Evolutionary conservation across 805 yeast genomes (phyloP).

Genomic region (Brettanomyces anomalus): DNA sequence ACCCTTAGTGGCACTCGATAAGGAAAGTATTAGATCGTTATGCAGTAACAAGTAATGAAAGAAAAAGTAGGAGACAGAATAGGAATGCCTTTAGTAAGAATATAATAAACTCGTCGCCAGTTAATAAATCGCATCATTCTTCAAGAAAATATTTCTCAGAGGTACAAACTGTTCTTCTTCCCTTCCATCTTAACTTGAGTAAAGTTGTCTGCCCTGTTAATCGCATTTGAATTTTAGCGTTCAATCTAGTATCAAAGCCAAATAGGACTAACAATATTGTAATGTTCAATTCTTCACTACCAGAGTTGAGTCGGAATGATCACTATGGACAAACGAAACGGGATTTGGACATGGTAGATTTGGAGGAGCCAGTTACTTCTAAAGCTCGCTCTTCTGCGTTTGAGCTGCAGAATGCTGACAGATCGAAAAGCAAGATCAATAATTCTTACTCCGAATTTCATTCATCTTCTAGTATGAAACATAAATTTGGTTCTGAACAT

Average conservation of each 20-base stretch:
- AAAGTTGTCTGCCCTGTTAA: too few relatives aligned
- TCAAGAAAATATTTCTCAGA: too few relatives aligned
- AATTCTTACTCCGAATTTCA: too few relatives aligned
- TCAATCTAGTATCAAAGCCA: too few relatives aligned
- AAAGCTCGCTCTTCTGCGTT: constrained; percentile 1
- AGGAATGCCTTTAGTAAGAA: too few relatives aligned
- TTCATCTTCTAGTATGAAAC: too few relatives aligned
- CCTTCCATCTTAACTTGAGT: too few relatives aligned
- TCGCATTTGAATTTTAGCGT: too few relatives aligned
- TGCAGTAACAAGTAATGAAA: neutral
- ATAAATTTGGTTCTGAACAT: neutral
- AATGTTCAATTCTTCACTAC: constrained; percentile 10
- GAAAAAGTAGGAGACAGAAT: neutral
- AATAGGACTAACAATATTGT: neutral
- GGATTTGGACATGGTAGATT: neutral
- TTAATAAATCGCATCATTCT: too few relatives aligned
- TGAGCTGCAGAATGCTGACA: neutral
- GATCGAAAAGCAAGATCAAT: too few relatives aligned
- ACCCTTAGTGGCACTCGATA: constrained; percentile 4
- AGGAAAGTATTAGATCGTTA: neutral
- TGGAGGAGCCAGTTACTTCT: neutral
- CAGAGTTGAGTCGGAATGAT: constrained; percentile 18
- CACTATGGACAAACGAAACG: neutral
- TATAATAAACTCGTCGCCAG: too few relatives aligned
- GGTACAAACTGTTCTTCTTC: too few relatives aligned